Evolutionary conservation across 2,329 filamentous ascomycete genomes (phyloP).

Genomic region (Seiridium cupressi): DNA sequence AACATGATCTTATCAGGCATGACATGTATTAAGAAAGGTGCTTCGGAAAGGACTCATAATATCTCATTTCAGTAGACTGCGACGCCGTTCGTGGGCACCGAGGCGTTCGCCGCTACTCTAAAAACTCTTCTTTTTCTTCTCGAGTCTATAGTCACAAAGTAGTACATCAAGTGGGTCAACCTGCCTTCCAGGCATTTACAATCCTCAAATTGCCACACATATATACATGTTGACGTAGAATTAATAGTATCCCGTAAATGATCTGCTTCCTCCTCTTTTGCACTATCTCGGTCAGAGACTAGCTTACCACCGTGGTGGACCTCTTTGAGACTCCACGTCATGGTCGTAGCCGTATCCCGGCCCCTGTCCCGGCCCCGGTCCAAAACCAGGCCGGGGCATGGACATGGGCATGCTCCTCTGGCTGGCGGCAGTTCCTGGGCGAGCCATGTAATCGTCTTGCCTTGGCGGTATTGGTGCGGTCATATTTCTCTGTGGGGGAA

Average conservation of each 20-base stretch:
- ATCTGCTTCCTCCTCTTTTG: neutral
- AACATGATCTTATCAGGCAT: neutral
- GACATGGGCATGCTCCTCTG: conserved; percentile 17
- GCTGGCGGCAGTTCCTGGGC: conserved; percentile 24
- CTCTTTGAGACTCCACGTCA: conserved; percentile 30
- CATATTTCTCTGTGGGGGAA: conserved; percentile 42
- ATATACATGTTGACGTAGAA: too few relatives aligned
- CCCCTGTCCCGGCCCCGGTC: conserved; percentile 17
- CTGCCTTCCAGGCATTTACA: too few relatives aligned
- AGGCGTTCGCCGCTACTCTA: neutral
- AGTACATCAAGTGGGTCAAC: too few relatives aligned
- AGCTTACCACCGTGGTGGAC: conserved; percentile 6
- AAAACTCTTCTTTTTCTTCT: neutral
- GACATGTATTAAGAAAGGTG: neutral
- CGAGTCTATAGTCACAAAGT: neutral
- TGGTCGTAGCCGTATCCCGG: conserved; percentile 32
- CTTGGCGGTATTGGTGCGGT: conserved; percentile 37
- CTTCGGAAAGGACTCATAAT: neutral
- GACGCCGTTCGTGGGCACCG: neutral
- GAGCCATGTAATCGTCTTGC: conserved; percentile 25
- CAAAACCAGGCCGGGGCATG: too few relatives aligned
- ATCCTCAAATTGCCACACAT: too few relatives aligned
- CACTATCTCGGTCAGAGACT: neutral
- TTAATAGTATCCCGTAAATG: neutral
- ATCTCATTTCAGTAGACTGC: neutral